These are phyloP conservation scores for Verticillium nonalfalfae DNA, from an alignment of 2,329 filamentous ascomycete species.

Conservation along the genomic window DNA sequence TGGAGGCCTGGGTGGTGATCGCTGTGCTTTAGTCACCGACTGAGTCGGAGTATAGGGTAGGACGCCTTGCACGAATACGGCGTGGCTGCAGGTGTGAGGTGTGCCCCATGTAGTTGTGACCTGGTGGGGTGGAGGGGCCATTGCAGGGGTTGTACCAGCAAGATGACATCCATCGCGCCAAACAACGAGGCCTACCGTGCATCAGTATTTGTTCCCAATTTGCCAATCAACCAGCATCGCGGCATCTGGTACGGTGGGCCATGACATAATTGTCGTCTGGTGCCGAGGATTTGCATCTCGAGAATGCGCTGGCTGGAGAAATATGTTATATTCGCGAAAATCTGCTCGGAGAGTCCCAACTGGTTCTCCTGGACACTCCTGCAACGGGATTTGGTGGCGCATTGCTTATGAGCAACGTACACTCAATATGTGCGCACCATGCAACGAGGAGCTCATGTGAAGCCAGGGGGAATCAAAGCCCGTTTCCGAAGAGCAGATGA, in stretches of 20 bases:
- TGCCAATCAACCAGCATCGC: background rate
- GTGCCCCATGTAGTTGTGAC: conserved; percentile 2
- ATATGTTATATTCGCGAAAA: no score
- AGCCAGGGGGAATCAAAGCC: no score
- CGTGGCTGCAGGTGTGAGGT: background rate
- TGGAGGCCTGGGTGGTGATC: background rate
- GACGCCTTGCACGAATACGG: background rate
- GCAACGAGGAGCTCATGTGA: background rate
- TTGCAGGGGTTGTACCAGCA: conserved; percentile 16
- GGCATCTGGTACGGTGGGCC: background rate
- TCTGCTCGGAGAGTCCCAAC: no score
- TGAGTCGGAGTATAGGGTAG: background rate
- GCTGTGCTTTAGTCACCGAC: background rate
- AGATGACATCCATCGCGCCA: conserved; percentile 19
- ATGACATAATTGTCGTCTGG: background rate
- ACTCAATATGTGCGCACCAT: background rate
- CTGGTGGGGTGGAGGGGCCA: conserved; percentile 7
- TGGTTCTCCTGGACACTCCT: no score
- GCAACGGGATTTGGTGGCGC: background rate
- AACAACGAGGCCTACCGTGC: background rate
- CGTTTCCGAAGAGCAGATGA: background rate
- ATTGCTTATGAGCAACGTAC: background rate
- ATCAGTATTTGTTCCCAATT: background rate
- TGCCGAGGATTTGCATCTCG: background rate
- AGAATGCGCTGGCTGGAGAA: background rate